These are phyloP conservation scores for Cordyceps militaris DNA, from an alignment of 2,329 filamentous ascomycete genomes.

Conservation along the genomic window DNA sequence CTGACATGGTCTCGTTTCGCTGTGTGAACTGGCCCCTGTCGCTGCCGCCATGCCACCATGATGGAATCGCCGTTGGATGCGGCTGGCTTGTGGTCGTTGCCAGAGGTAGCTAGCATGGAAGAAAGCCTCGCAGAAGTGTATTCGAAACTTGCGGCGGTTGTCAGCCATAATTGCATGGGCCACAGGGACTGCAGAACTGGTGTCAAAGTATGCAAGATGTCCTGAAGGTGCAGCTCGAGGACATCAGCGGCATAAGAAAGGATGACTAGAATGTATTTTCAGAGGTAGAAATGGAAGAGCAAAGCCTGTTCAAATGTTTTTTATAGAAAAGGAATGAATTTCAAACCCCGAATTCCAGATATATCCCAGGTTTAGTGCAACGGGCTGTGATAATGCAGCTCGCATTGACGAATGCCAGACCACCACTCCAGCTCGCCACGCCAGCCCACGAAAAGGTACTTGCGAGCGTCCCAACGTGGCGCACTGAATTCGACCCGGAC, in stretches of 20 bases:
- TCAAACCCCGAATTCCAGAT: no score
- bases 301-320: no score
- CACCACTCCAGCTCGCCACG: no score
- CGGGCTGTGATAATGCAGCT: no score
- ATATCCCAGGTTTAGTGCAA: no score
- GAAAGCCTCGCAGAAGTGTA: background rate
- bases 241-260: background rate
- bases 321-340: no score
- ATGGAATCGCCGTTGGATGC: background rate
- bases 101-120: background rate
- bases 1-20: background rate
- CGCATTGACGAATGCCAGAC: no score
- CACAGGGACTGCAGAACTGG: background rate
- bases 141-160: background rate
- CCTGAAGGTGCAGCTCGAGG: background rate
- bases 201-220: background rate
- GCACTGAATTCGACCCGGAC: no score
- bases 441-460: no score
- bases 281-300: no score
- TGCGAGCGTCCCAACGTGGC: no score
- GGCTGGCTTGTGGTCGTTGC: background rate
- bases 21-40: background rate
- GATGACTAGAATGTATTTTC: background rate
- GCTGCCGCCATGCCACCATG: background rate
- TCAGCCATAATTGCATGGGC: background rate